Base-by-base conservation (phyloP, 1,284 basidiomycete species). In the Sporisorium iseilematis-ciliati region DNA sequence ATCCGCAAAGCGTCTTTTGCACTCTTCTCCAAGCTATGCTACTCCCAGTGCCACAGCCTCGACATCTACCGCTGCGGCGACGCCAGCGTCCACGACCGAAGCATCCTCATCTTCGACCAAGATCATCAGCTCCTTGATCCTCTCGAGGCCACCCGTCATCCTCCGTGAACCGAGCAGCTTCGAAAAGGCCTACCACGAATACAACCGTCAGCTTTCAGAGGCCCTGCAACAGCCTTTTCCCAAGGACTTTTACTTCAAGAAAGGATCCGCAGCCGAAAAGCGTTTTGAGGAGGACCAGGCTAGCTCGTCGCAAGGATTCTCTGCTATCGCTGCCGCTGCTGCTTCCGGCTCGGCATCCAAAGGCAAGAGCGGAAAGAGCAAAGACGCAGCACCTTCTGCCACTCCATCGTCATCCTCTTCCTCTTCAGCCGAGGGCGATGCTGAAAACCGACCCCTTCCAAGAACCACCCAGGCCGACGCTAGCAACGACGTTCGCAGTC, bases 201-300 rank as follows among this genome's bases (percentile, higher is more conserved):
- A 97, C 89, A 93, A 95, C 84, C 88, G 90, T 11, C 90, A 91
- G 57, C 90, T 98, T 74, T 90, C 91, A 74, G 91, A 93, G 77
- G 92, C 94, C 6, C 87, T 97, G 45, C 91, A 92, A 83, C 94
- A 95, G 82, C 95, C 95, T 0, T 91, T 94, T 85, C 92, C 93
- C 18, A 89, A 90, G 62, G 91, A 94, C 46, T 96, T 97, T 86
- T 98, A 97, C 88, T 98, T 97, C 89, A 95, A 95, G 86, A 91
- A 91, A 65, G 95, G 95, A 0, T 93, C 93, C 0, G 88, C 94
- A 3, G 90, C 96, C 35, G 92, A 95, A 84, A 91, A 91, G 45
- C 89, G 92, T 53, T 97, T 95, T 84, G 89, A 91, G 75, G 86
- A 86, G 42, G 84, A 86, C 4, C 74, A 76, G 48, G 58, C 65